These are phyloP conservation scores for Cryptococcus amylolentus DNA, from an alignment of 1,284 basidiomycete genomes.

Conservation along the genomic window DNA sequence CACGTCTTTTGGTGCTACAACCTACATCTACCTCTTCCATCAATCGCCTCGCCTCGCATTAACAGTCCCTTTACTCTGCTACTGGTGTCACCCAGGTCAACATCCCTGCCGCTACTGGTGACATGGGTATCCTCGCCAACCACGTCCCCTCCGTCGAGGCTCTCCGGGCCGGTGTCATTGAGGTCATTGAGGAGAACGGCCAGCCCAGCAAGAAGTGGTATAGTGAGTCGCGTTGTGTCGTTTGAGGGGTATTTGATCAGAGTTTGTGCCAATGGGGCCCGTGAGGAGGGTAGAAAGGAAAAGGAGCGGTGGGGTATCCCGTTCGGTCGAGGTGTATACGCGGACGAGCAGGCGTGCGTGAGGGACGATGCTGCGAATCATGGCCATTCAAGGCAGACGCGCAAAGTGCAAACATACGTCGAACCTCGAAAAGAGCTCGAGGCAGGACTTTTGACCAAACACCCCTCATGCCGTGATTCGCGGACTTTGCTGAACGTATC, in stretches of 20 bases:
- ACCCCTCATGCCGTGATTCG: too few species aligned
- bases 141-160: slow-evolving; percentile 93
- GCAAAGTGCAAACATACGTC: too few species aligned
- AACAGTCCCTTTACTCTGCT: slow-evolving; percentile 78
- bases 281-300: neutral
- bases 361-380: neutral
- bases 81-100: slow-evolving; percentile 90
- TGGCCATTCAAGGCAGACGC: too few species aligned
- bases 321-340: neutral
- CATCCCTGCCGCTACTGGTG: slow-evolving; percentile 86
- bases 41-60: neutral
- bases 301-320: too few species aligned
- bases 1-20: neutral
- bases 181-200: slow-evolving; percentile 78
- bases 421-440: too few species aligned
- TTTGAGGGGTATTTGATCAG: neutral
- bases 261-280: neutral
- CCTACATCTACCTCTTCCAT: neutral
- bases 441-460: neutral
- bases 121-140: slow-evolving; percentile 97
- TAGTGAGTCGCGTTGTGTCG: slow-evolving; percentile 58
- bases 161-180: slow-evolving; percentile 84
- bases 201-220: slow-evolving; percentile 82
- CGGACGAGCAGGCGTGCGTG: neutral
- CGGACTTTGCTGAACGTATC: too few species aligned